Conservation (phyloP, 1,139 yeast genomes). For the Debaryomycetaceae sp. region DNA sequence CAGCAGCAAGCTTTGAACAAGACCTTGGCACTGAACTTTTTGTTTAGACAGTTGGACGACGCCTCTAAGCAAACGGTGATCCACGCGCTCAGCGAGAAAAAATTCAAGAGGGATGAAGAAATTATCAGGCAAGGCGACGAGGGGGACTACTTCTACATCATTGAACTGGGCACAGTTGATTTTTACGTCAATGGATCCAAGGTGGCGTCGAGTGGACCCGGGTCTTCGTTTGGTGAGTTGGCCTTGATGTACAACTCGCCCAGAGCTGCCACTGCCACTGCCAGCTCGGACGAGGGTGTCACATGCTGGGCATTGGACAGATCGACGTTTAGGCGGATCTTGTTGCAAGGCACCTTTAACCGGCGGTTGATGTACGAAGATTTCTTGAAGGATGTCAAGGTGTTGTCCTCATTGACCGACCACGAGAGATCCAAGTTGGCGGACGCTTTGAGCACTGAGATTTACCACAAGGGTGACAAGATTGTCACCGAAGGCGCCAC, state of each 20-base stretch:
- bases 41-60: constrained; percentile 73
- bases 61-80: constrained; percentile 75
- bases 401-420: constrained; percentile 64
- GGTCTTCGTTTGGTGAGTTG: constrained; percentile 92
- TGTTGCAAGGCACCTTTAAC: constrained; percentile 84
- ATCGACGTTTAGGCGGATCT: constrained; percentile 84
- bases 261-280: constrained; percentile 91
- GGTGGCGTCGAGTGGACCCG: constrained; percentile 74
- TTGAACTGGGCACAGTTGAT: constrained; percentile 82
- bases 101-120: constrained; percentile 53
- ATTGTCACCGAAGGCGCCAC: constrained; percentile 85
- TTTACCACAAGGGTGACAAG: constrained; percentile 64
- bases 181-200: constrained; percentile 69
- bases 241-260: constrained; percentile 98
- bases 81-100: constrained; percentile 73
- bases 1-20: constrained; percentile 67
- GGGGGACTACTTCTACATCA: constrained; percentile 89
- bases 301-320: constrained; percentile 88
- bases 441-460: constrained; percentile 83
- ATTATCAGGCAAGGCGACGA: constrained; percentile 93
- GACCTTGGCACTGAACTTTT: constrained; percentile 73
- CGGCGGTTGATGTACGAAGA: constrained; percentile 89
- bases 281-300: constrained; percentile 63
- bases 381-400: constrained; percentile 82
- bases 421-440: constrained; percentile 91